These are phyloP conservation scores for Russula foetens DNA, from an alignment of 768 basidiomycete genomes.

Conservation along the genomic window DNA sequence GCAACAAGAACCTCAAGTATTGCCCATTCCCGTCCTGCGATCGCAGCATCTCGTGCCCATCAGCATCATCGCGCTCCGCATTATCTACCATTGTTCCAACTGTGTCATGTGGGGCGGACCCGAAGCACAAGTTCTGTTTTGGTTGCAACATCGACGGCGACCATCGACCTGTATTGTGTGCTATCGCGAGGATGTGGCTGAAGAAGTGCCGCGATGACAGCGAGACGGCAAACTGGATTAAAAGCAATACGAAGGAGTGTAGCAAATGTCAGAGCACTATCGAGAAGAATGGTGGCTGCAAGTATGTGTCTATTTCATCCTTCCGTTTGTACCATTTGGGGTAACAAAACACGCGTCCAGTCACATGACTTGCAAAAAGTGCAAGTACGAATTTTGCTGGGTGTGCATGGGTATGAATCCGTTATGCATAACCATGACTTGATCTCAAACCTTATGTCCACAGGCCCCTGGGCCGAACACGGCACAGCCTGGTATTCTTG, in stretches of 20 bases:
- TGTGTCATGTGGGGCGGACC: constrained; percentile 70
- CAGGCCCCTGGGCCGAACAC: constrained; percentile 94
- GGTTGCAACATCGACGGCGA: constrained; percentile 85
- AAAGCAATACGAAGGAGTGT: constrained; percentile 99
- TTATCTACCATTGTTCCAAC: constrained; percentile 80
- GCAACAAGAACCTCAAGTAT: constrained; percentile 77
- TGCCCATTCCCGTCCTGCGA: constrained; percentile 95
- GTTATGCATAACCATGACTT: constrained; percentile 27
- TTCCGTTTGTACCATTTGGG: background rate
- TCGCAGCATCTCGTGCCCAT: constrained; percentile 83
- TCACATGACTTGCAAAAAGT: constrained; percentile 99
- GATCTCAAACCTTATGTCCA: constrained; percentile 23
- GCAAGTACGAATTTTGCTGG: constrained; percentile 99
- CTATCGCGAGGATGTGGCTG: constrained; percentile 85
- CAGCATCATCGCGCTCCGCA: constrained; percentile 68
- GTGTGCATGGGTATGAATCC: constrained; percentile 82
- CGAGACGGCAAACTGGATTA: constrained; percentile 99
- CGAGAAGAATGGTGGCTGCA: constrained; percentile 99
- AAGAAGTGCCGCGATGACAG: constrained; percentile 97
- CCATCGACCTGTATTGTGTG: constrained; percentile 88
- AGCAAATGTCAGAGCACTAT: constrained; percentile 94
- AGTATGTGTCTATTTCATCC: constrained; percentile 58
- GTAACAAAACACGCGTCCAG: constrained; percentile 34
- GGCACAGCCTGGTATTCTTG: constrained; percentile 98
- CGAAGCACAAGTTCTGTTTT: constrained; percentile 82